phyloP scores from a whole-genome alignment of 257 asterid species.

The Voacanga thouarsii region DNA sequence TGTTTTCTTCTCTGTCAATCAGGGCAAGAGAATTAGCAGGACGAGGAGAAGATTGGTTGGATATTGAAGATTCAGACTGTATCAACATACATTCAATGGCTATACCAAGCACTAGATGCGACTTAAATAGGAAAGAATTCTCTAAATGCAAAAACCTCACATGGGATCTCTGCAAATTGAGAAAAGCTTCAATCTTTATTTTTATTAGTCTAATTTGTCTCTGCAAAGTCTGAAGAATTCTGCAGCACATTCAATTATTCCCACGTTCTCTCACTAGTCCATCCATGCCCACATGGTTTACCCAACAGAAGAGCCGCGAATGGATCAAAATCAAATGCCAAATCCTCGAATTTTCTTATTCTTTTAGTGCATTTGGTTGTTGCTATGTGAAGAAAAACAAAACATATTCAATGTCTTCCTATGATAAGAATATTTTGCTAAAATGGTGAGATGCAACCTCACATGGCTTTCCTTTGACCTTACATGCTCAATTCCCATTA shows the following conservation, averaged over 20 bases:
- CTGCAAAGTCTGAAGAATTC: constrained; percentile 20
- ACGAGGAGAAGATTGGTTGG: constrained; percentile 14
- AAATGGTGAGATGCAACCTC: constrained; percentile 27
- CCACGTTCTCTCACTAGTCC: constrained; percentile 30
- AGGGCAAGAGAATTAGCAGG: constrained; percentile 1
- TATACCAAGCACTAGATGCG: constrained; percentile 4
- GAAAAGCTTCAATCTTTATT: neutral
- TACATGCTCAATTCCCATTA: constrained; percentile 18
- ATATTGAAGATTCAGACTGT: constrained; percentile 6
- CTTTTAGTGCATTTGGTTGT: constrained; percentile 3
- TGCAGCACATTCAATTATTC: constrained; percentile 30
- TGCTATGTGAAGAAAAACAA: constrained; percentile 1
- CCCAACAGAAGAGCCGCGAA: constrained; percentile 22
- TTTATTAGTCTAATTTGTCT: neutral
- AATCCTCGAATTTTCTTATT: neutral
- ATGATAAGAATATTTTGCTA: constrained; percentile 3
- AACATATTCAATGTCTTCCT: constrained; percentile 17
- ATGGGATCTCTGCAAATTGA: constrained; percentile 36
- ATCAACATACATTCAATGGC: constrained; percentile 10
- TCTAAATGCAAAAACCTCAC: constrained; percentile 32
- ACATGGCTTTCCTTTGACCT: constrained; percentile 44
- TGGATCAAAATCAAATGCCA: constrained; percentile 22
- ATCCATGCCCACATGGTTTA: constrained; percentile 29
- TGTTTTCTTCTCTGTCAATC: neutral
- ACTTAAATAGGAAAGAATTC: constrained; percentile 22